Evolutionary conservation across 441 rosid species (phyloP), one percentile per base, ranked within the genome.

Genomic region (Corymbia citriodora): DNA sequence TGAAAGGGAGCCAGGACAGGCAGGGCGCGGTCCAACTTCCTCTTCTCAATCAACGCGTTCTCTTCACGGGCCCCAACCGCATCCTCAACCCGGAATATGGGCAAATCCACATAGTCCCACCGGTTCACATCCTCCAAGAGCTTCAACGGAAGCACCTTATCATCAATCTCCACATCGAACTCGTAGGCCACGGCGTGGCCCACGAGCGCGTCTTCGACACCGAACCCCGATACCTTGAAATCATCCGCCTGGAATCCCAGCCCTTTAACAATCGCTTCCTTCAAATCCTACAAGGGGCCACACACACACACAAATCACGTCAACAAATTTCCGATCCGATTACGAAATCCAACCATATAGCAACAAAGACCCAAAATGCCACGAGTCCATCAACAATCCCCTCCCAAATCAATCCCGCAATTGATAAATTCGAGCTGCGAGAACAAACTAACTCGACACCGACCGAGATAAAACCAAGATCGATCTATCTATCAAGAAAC

Each of bases 1-100:
- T 97, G 99, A 88, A 98, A 98, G 12, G 99, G 99, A 88, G 97
- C 97, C 88, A 98, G 92, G 91, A 97, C 96, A 68, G 98, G 98
- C 88, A 95, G 88, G 16, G 89, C 94, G 36, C 94, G 63, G 52
- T 90, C 95, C 81, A 89, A 82, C 36, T 92, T 91, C 61, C 87
- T 83, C 90, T 92, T 91, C 89, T 65, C 89, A 89, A 95, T 94
- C 90, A 96, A 90, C 88, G 91, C 94, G 23, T 94, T 95, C 29
- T 90, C 93, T 13, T 87, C 91, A 29, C 92, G 92, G 14, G 89
- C 70, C 63, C 50, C 68, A 61, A 50, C 86, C 1, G 93, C 90
- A 31, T 93, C 93, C 33, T 95, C 96, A 9, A 91, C 90, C 61
- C 94, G 93, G 88, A 98, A 97, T 87, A 98, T 93, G 14, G 99